Evolutionary conservation across 495 filamentous ascomycete species (phyloP).

Genomic region (Aspergillus sclerotiicarbonarius): DNA sequence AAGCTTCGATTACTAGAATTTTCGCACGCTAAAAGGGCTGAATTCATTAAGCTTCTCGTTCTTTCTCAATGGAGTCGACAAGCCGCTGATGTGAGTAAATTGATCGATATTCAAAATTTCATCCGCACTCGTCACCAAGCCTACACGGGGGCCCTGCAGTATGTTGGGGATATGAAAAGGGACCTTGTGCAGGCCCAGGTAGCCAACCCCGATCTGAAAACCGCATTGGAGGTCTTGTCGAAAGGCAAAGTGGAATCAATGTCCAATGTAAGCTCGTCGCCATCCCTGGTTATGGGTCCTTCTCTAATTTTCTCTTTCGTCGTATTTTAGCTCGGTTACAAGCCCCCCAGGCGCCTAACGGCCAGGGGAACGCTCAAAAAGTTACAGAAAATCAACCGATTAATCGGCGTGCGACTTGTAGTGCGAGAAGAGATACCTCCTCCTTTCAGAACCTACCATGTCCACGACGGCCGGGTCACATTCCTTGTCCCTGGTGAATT

Average conservation of each 20-base stretch:
- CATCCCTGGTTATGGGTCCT: slow-evolving; percentile 2
- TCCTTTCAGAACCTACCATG: slow-evolving; percentile 68
- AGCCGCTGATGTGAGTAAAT: slow-evolving; percentile 67
- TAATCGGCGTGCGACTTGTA: slow-evolving; percentile 75
- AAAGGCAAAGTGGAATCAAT: slow-evolving; percentile 71
- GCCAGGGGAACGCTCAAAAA: slow-evolving; percentile 63
- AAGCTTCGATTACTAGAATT: slow-evolving; percentile 75
- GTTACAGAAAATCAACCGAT: slow-evolving; percentile 75
- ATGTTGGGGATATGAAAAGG: slow-evolving; percentile 66
- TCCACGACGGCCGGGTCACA: slow-evolving; percentile 78
- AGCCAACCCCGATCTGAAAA: slow-evolving; percentile 85
- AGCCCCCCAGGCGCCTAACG: slow-evolving; percentile 69
- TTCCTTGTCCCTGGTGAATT: slow-evolving; percentile 83
- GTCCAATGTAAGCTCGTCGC: slow-evolving; percentile 60
- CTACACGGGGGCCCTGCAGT: slow-evolving; percentile 56
- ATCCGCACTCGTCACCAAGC: slow-evolving; percentile 56
- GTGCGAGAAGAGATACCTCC: slow-evolving; percentile 72
- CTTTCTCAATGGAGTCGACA: slow-evolving; percentile 84
- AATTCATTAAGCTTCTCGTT: slow-evolving; percentile 88
- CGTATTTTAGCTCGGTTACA: slow-evolving; percentile 62
- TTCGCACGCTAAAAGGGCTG: slow-evolving; percentile 59
- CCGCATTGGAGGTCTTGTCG: slow-evolving; percentile 79
- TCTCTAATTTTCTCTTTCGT: slow-evolving; percentile 23
- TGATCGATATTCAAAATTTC: slow-evolving; percentile 81
- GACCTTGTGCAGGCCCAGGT: slow-evolving; percentile 62